A percentile compares a stretch with the other conserved stretches of the same genome.
Evolutionary conservation across 2,329 filamentous ascomycete species (phyloP).

Genomic region (Neopestalotiopsis sp.): DNA sequence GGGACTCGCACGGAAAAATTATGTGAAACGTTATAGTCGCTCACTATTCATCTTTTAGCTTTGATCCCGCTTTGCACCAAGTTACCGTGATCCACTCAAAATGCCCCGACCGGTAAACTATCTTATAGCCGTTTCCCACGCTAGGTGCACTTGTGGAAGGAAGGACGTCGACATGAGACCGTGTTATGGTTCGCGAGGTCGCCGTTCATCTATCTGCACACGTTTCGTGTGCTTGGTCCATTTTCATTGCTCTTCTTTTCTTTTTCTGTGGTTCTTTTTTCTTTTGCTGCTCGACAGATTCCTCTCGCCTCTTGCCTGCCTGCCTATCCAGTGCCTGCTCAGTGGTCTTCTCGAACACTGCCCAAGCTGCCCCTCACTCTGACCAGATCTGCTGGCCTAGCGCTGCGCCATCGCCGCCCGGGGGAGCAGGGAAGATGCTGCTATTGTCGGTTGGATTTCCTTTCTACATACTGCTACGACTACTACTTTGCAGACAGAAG

Average conservation of each 20-base stretch:
- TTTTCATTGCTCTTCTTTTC: neutral
- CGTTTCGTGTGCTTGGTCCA: neutral
- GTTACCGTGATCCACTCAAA: neutral
- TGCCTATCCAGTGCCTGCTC: neutral
- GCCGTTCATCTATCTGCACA: slow-evolving; percentile 2
- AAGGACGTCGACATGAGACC: neutral
- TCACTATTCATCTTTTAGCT: neutral
- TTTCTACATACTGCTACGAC: neutral
- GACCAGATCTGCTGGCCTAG: neutral
- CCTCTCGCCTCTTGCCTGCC: neutral
- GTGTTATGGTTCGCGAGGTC: neutral
- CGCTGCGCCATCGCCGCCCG: neutral
- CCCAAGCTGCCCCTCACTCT: neutral
- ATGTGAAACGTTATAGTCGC: neutral
- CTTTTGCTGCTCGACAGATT: neutral
- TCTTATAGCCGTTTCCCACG: neutral
- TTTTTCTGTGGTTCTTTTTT: neutral
- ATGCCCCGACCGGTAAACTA: neutral
- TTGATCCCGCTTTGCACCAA: neutral
- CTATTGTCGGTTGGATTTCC: neutral
- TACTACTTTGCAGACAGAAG: neutral
- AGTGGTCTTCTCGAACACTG: neutral
- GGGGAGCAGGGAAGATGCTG: neutral
- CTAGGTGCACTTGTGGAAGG: slow-evolving; percentile 11
- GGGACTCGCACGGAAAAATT: neutral